Percentiles rank a stretch among this genome's conserved stretches.
Evolutionary conservation across 2,329 filamentous ascomycete species (phyloP).

Genomic region (Cladosporium austrohemisphaericum): DNA sequence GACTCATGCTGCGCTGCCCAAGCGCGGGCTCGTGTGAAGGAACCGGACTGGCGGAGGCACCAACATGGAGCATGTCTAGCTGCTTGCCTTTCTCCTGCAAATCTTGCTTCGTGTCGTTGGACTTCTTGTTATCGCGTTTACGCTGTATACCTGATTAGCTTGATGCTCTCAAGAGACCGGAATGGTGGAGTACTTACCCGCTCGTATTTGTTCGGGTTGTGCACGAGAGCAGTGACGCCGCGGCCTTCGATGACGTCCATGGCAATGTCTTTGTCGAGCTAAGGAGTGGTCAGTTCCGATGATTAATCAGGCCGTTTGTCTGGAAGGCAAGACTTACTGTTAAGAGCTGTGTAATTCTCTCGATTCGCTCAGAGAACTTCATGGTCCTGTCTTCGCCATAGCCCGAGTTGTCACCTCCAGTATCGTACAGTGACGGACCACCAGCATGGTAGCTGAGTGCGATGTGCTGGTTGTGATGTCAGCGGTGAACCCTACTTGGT

Average conservation of each 20-base stretch:
- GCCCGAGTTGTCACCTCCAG: slow-evolving; percentile 23
- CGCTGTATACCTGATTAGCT: background rate
- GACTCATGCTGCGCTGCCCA: background rate
- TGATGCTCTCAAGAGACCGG: background rate
- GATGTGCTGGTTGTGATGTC: slow-evolving; percentile 6
- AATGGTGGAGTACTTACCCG: background rate
- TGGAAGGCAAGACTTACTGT: background rate
- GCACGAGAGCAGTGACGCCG: slow-evolving; percentile 22
- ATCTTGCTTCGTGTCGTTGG: slow-evolving; percentile 14
- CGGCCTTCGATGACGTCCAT: slow-evolving; percentile 26
- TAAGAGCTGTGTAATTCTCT: slow-evolving; percentile 12
- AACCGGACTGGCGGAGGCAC: background rate
- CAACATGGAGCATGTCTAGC: slow-evolving; percentile 8
- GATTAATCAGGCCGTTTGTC: background rate
- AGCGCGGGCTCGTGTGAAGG: background rate
- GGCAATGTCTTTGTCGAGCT: slow-evolving; percentile 22
- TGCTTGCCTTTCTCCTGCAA: slow-evolving; percentile 15
- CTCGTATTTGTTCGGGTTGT: slow-evolving; percentile 19
- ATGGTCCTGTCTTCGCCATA: slow-evolving; percentile 22
- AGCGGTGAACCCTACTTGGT: background rate
- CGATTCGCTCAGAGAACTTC: slow-evolving; percentile 19
- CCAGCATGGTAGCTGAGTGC: slow-evolving; percentile 21
- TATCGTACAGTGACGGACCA: slow-evolving; percentile 19
- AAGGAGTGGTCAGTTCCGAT: background rate
- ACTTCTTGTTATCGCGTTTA: slow-evolving; percentile 16